Evolutionary conservation across 176 grass and related monocot genomes (phyloP).

Genomic region (Paspalum vaginatum): DNA sequence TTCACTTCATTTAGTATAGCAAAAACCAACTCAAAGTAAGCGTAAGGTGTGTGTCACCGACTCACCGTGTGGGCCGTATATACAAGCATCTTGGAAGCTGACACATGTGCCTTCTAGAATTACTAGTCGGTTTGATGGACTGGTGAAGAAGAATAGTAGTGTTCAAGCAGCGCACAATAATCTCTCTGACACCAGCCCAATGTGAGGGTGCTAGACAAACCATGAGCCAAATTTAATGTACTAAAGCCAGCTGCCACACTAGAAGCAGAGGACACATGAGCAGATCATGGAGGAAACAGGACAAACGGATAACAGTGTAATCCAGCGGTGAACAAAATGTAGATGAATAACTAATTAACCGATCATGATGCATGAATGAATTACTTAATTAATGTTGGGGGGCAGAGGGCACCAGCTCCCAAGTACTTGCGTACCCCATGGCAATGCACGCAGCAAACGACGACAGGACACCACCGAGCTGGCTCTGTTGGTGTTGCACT

Average conservation of each 20-base stretch:
- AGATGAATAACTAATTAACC: not conserved
- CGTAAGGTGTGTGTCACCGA: too few relatives aligned
- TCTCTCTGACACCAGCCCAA: too few relatives aligned
- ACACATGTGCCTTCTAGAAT: too few relatives aligned
- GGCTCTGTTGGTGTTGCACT: constrained; percentile 19
- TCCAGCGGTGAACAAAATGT: constrained; percentile 1
- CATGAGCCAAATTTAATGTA: too few relatives aligned
- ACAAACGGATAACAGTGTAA: constrained; percentile 19
- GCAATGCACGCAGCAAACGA: not conserved
- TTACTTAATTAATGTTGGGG: constrained; percentile 30
- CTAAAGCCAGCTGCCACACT: not conserved
- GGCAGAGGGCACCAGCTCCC: constrained; percentile 39
- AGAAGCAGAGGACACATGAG: not conserved
- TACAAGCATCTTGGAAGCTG: too few relatives aligned
- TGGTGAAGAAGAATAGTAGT: too few relatives aligned
- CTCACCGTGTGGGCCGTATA: too few relatives aligned
- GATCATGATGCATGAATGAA: not conserved
- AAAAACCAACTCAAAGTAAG: too few relatives aligned
- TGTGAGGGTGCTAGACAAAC: too few relatives aligned
- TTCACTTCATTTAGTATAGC: too few relatives aligned
- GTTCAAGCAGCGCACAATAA: too few relatives aligned
- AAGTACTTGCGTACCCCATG: not conserved
- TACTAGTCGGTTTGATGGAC: too few relatives aligned
- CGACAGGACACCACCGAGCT: constrained; percentile 29
- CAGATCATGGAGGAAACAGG: not conserved